Conservation (phyloP, 768 basidiomycete species). For the Pleurotus tuoliensis region DNA sequence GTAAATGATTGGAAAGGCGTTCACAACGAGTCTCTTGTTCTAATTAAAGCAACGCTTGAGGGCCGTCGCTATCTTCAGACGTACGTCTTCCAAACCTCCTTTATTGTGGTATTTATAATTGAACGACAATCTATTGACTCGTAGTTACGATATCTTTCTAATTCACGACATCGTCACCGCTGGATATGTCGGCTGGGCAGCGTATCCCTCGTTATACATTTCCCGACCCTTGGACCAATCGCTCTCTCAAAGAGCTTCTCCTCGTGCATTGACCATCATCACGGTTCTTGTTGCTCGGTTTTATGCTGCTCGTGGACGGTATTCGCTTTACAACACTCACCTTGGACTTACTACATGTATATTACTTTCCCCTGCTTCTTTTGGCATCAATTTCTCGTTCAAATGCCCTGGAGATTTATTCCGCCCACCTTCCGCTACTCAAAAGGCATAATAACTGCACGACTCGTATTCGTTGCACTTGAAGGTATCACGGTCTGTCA, state of each 20-base stretch:
- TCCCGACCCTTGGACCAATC: slow-evolving; percentile 36
- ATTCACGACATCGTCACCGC: slow-evolving; percentile 64
- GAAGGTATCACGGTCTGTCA: slow-evolving; percentile 62
- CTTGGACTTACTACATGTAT: slow-evolving; percentile 75
- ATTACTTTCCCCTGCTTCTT: slow-evolving; percentile 73
- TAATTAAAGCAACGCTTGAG: slow-evolving; percentile 50
- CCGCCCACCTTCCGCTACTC: too few relatives aligned
- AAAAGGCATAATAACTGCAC: too few relatives aligned
- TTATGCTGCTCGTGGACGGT: slow-evolving; percentile 38
- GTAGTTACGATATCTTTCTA: slow-evolving; percentile 57
- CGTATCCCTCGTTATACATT: slow-evolving; percentile 58
- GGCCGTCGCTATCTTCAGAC: slow-evolving; percentile 81
- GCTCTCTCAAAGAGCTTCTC: not conserved
- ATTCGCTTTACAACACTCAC: slow-evolving; percentile 60
- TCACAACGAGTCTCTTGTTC: slow-evolving; percentile 40
- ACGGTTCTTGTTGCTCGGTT: slow-evolving; percentile 16
- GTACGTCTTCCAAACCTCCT: slow-evolving; percentile 21
- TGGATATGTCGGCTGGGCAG: slow-evolving; percentile 78
- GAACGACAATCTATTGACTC: too few relatives aligned
- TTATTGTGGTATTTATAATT: too few relatives aligned
- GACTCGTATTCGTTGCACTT: slow-evolving; percentile 39
- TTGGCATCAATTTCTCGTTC: slow-evolving; percentile 53
- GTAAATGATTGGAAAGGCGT: slow-evolving; percentile 41
- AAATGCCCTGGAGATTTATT: slow-evolving; percentile 12
- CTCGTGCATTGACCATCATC: slow-evolving; percentile 7